Evolutionary conservation across 179 eudicot genomes (phyloP), one percentile per base, ranked within the genome.

Genomic region (Gypsophila paniculata): DNA sequence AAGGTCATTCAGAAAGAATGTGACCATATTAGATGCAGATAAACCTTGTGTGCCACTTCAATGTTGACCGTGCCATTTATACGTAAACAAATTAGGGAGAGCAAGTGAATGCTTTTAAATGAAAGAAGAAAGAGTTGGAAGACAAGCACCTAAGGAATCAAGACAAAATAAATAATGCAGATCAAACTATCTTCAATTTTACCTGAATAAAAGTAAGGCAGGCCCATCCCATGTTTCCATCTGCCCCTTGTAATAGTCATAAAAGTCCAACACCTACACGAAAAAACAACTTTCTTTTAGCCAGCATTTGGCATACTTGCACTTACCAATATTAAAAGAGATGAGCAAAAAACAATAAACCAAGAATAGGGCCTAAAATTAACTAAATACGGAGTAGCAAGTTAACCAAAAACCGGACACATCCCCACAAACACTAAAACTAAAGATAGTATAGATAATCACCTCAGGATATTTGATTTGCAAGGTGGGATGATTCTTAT

Each of bases 221-320:
- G 99, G 99, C 69, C 99, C 99, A 85, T 94, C 99, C 99, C 99
- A 94, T 55, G 97, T 85, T 84, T 94, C 99, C 99, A 94, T 94
- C 77, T 92, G 99, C 75, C 99, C 99, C 81, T 92, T 94, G 88
- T 94, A 94, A 75, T 92, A 94, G 80, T 95, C 86, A 72, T 95
- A 95, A 77, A 95, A 95, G 82, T 95, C 96, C 68, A 79, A 76
- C 72, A 84, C 93, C 99, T 95, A 77, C 74, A 60, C 73, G 49
- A 68, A 74, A 63, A 68, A 59, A 70, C 57, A 58, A 63, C 22
- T 13, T 5, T 72, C 14, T 26, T 46, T 81, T 64, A 81, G 61
- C 59, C 69, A 67, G 68, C 22, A 62, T 34, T 44, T 39, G 61
- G 66, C 65, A 19, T 51, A 58, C 11, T 58, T 58, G 42, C 34